phyloP scores from a whole-genome alignment of 2,329 filamentous ascomycete genomes.

The Calonectria pseudoturangicola region DNA sequence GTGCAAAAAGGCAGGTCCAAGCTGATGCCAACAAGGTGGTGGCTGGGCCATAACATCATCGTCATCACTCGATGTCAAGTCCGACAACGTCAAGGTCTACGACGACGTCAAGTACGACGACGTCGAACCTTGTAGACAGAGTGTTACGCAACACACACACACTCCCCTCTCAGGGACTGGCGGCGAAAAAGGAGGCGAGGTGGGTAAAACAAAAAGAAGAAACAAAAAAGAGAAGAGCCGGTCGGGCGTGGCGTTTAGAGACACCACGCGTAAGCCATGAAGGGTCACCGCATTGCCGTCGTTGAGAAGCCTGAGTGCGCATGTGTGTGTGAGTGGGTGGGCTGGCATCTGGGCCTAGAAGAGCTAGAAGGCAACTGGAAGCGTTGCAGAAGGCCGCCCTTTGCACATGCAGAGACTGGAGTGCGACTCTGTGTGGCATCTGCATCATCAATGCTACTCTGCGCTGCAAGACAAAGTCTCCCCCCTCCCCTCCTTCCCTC shows the following conservation, averaged over 20 bases:
- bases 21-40: not conserved
- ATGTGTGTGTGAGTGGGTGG: not conserved
- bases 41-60: not conserved
- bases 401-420: conserved; percentile 24
- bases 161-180: not conserved
- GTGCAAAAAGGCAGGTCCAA: not conserved
- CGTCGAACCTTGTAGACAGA: not conserved
- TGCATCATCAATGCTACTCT: conserved; percentile 25
- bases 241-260: conserved; percentile 28
- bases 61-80: conserved; percentile 9
- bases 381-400: conserved; percentile 25
- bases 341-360: not conserved
- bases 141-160: not conserved
- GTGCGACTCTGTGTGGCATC: conserved; percentile 10
- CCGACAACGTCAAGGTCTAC: no score
- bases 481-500: not conserved
- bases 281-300: conserved; percentile 29
- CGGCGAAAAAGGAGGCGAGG: not conserved
- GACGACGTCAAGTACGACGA: not conserved
- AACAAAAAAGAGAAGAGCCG: conserved; percentile 17
- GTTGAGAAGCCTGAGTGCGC: conserved; percentile 4
- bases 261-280: conserved; percentile 25
- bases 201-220: not conserved
- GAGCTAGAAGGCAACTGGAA: conserved; percentile 39
- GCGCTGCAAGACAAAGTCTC: conserved; percentile 20